A percentile compares a stretch with the other conserved stretches of the same genome.
Conservation (phyloP, 2,329 filamentous ascomycete species). For the Colletotrichum limetticola region DNA sequence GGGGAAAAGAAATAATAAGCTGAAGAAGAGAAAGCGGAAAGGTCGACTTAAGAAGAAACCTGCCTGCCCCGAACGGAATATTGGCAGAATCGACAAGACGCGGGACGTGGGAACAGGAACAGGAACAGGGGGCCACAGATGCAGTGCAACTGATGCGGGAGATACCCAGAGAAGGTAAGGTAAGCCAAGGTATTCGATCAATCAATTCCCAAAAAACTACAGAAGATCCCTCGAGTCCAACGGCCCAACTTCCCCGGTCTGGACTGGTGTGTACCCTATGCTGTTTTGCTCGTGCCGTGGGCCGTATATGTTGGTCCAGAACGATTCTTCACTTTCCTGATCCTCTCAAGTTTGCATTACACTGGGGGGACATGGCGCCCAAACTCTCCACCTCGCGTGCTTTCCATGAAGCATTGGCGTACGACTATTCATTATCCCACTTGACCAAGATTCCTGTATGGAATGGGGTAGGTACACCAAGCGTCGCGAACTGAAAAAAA, state of each 20-base stretch:
- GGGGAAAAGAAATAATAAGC: not conserved
- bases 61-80: too few relatives aligned
- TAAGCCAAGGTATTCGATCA: too few relatives aligned
- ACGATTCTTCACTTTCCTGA: not conserved
- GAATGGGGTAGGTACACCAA: too few relatives aligned
- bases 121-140: not conserved
- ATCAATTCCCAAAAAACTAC: too few relatives aligned
- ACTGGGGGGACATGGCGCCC: not conserved
- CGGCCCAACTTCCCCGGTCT: not conserved
- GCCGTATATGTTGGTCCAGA: not conserved
- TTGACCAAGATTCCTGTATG: not conserved
- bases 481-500: not conserved
- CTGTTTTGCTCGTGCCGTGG: not conserved
- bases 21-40: not conserved
- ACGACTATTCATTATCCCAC: not conserved
- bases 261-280: not conserved
- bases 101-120: not conserved
- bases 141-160: not conserved
- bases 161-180: too few relatives aligned
- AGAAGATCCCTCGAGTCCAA: not conserved
- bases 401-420: not conserved
- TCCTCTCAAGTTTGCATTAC: not conserved
- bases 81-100: not conserved
- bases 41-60: not conserved
- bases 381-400: not conserved